phyloP scores from a whole-genome alignment of 495 filamentous ascomycete genomes.

The Rusavskia elegans region DNA sequence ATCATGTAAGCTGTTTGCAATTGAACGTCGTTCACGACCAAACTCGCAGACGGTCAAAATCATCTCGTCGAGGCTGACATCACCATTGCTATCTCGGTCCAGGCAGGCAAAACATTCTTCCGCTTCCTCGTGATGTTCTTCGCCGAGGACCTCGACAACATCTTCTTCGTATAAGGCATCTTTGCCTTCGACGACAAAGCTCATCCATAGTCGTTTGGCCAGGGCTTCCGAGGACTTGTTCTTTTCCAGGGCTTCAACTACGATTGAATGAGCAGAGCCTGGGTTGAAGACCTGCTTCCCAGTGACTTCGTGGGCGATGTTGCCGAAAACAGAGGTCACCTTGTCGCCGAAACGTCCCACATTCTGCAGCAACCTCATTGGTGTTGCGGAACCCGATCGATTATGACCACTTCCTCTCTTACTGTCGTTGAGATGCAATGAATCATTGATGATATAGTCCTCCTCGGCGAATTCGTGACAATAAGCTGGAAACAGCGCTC shows the following conservation, averaged over 20 bases:
- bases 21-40: constrained; percentile 66
- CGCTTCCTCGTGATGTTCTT: constrained; percentile 51
- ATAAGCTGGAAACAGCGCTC: constrained; percentile 76
- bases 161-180: constrained; percentile 69
- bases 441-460: constrained; percentile 77
- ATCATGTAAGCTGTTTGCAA: constrained; percentile 87
- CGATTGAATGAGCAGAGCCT: constrained; percentile 71
- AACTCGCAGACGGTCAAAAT: constrained; percentile 71
- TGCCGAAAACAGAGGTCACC: constrained; percentile 80
- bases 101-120: constrained; percentile 66
- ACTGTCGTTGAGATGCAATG: constrained; percentile 30
- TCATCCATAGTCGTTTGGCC: constrained; percentile 92
- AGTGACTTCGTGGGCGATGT: constrained; percentile 83
- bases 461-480: constrained; percentile 82
- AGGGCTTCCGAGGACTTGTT: constrained; percentile 70
- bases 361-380: constrained; percentile 61
- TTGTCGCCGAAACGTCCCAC: constrained; percentile 79
- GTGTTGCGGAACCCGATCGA: constrained; percentile 47
- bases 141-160: constrained; percentile 72
- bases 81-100: constrained; percentile 81
- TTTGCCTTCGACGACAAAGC: constrained; percentile 80
- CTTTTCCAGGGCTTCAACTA: constrained; percentile 76
- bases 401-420: constrained; percentile 27
- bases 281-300: constrained; percentile 92
- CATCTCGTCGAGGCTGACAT: constrained; percentile 92